Base-by-base conservation (phyloP, 805 yeast species). In the Hanseniaspora lachancei region DNA sequence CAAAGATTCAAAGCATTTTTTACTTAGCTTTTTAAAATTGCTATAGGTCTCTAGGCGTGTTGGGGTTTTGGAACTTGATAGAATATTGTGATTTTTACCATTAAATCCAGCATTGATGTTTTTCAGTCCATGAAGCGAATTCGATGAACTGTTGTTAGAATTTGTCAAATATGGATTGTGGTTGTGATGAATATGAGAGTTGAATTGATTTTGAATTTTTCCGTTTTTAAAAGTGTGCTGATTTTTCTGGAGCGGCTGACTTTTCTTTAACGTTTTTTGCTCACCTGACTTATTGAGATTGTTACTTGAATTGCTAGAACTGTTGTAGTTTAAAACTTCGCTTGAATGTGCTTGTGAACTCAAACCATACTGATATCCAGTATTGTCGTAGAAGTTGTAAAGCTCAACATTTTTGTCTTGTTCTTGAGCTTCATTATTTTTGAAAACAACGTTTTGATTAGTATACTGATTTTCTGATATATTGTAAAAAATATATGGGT, bases 361-460 rank as follows among this genome's bases (percentile, higher is more conserved):
- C 27, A 40, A 40, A 9, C 32, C 44, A 39, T 51, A 52, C 32
- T 52, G 55, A 15, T 52, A 52, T 18, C 55, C 55, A 8, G 55
- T 52, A 12, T 52, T 52, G 20, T 52, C 55, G 18, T 52, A 52
- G n/a, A 36, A 52, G 24, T 52, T 52, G 39, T 52, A 52, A n/a
- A 18, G 47, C 15, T 52, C 55, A 5, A 46, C 42, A 18, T 24
- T n/a, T 8, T 38, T 44, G 10, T 52, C 55, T 12, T 18, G 7
- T 9, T 44, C 16, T 4, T 44, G 9, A 16, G 5, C 9, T 16
- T 27, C 39, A 10, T 34, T 38, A 20, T 46, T n/a, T 9, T 27
- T 20, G 21, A 46, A 46, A 3, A 46, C 48, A 1, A 29, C 24
- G 9, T 29, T 46, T 32, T 32, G 38, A 18, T 46, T 46, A 5